Evolutionary conservation across 129 eudicot species (phyloP).

Genomic region (Kitagawia praeruptora): DNA sequence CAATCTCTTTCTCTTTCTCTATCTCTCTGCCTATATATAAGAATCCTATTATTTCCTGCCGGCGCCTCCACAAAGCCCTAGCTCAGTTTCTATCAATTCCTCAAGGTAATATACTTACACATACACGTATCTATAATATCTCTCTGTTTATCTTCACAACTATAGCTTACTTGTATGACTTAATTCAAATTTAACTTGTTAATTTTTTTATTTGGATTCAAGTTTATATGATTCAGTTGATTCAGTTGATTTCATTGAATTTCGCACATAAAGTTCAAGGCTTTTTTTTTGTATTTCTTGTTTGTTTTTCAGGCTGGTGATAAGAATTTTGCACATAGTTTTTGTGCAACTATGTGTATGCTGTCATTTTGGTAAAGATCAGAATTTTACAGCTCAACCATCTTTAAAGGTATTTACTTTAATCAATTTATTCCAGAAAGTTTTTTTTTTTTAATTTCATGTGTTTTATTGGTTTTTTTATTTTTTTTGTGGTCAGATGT

Average conservation of each 20-base stretch:
- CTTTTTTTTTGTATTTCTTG: not conserved
- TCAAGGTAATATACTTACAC: not conserved
- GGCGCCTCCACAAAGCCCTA: conserved; percentile 61
- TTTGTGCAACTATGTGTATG: not conserved
- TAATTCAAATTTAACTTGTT: not conserved
- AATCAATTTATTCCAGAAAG: not conserved
- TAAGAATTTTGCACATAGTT: not conserved
- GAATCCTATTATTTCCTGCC: conserved; percentile 15
- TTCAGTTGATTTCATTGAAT: not conserved
- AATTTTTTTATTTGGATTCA: not conserved
- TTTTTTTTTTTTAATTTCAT: not conserved
- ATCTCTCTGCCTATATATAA: conserved; percentile 9
- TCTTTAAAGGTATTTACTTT: not conserved
- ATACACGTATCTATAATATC: not conserved
- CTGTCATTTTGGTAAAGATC: not conserved
- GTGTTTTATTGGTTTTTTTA: not conserved
- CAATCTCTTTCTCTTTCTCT: not conserved
- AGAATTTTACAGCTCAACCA: not conserved
- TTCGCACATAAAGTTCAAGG: not conserved
- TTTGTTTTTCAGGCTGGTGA: not conserved
- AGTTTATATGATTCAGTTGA: not conserved
- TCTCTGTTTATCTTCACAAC: not conserved
- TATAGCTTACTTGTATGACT: not conserved
- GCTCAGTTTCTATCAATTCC: conserved; percentile 13
- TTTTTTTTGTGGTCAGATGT: not conserved